phyloP scores from a whole-genome alignment of 495 filamentous ascomycete genomes.

The Apiosordaria backusii region DNA sequence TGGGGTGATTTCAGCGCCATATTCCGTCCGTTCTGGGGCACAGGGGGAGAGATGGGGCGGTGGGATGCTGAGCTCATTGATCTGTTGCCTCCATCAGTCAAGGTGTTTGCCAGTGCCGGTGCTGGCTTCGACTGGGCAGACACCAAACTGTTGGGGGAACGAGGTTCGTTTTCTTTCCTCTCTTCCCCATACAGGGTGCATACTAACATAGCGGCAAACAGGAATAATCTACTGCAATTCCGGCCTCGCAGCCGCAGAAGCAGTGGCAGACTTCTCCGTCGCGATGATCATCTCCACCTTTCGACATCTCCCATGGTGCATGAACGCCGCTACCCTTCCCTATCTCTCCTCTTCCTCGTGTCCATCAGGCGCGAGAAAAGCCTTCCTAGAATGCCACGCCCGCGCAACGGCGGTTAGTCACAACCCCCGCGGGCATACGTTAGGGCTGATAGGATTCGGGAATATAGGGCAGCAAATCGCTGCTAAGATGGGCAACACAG shows the following conservation, averaged over 20 bases:
- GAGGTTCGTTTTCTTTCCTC: conserved; percentile 45
- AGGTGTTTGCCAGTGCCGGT: conserved; percentile 68
- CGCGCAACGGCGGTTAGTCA: conserved; percentile 53
- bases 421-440: conserved; percentile 52
- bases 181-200: background rate
- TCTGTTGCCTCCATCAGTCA: conserved; percentile 60
- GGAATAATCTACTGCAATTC: conserved; percentile 72
- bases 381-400: conserved; percentile 56
- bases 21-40: conserved; percentile 76
- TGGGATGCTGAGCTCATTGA: conserved; percentile 71
- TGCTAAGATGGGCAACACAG: conserved; percentile 50
- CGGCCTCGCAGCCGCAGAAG: conserved; percentile 63
- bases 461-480: conserved; percentile 68
- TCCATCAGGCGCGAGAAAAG: conserved; percentile 7
- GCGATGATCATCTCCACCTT: conserved; percentile 63
- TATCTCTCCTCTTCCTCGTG: conserved; percentile 14
- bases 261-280: conserved; percentile 62
- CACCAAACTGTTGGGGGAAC: conserved; percentile 60
- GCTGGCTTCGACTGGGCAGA: conserved; percentile 79
- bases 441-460: conserved; percentile 65
- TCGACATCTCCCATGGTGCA: conserved; percentile 60
- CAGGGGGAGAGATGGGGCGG: conserved; percentile 70
- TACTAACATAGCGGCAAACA: conserved; percentile 21
- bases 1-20: conserved; percentile 74
- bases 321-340: conserved; percentile 47